Evolutionary conservation across 371 early-diverging fungal genomes (phyloP).

Genomic region (Coemansia sp.): DNA sequence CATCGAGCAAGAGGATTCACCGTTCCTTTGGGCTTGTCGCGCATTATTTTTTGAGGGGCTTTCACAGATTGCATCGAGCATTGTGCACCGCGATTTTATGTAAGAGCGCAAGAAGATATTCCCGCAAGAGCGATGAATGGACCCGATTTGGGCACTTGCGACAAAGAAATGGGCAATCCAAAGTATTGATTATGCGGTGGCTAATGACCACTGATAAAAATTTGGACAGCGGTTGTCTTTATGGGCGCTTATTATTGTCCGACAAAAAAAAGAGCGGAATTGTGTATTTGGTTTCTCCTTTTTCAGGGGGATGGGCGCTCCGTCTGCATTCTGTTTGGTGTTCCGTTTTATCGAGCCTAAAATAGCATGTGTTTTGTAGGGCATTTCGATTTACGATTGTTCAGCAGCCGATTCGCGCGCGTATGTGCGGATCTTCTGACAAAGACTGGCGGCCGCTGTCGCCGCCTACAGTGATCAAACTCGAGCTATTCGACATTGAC

Average conservation of each 20-base stretch:
- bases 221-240: neutral
- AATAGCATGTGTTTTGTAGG: constrained; percentile 15
- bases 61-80: too few species aligned
- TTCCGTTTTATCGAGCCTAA: neutral
- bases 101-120: neutral
- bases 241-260: neutral
- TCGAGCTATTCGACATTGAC: constrained; percentile 51
- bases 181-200: neutral
- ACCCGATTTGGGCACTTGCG: neutral
- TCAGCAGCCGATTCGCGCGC: constrained; percentile 68
- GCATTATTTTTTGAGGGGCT: neutral
- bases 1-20: neutral
- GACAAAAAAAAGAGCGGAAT: neutral
- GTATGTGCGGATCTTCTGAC: constrained; percentile 68
- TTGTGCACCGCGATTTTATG: neutral
- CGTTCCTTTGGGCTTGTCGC: neutral
- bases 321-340: too few species aligned
- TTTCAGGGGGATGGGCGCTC: neutral
- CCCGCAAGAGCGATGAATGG: neutral
- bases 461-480: constrained; percentile 67
- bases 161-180: constrained; percentile 4
- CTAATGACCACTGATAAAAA: neutral
- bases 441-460: constrained; percentile 74
- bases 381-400: constrained; percentile 51
- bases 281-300: neutral